A percentile compares a stretch with the other conserved stretches of the same genome.
phyloP scores from a whole-genome alignment of 257 asterid genomes.

The Solanum medicagineum region DNA sequence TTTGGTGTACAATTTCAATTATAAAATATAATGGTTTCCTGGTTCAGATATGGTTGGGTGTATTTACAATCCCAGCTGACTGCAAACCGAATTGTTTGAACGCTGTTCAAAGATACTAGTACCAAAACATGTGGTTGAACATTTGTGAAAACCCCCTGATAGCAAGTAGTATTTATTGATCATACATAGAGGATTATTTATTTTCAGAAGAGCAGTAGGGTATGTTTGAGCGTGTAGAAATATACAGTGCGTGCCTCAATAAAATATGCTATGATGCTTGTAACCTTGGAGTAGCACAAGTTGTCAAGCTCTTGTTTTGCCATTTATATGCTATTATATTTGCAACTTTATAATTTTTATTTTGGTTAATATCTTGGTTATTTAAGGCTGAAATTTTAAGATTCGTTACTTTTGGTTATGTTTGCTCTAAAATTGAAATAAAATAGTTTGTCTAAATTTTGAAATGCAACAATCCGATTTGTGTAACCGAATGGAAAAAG shows the following conservation, averaged over 20 bases:
- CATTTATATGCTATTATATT: background rate
- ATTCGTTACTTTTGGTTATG: background rate
- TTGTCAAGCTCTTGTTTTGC: background rate
- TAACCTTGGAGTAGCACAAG: background rate
- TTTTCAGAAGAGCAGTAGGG: background rate
- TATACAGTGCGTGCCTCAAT: background rate
- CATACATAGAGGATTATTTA: background rate
- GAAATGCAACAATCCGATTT: background rate
- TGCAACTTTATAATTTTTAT: background rate
- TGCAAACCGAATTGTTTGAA: background rate
- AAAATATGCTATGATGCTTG: background rate
- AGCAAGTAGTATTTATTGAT: background rate
- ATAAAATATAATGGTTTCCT: background rate
- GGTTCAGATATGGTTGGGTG: background rate
- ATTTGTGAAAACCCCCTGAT: background rate
- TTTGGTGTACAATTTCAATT: background rate
- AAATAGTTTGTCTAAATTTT: background rate
- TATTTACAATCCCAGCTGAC: background rate
- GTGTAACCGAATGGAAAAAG: background rate
- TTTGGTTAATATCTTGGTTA: background rate
- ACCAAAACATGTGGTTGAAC: background rate
- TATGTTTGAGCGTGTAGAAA: background rate
- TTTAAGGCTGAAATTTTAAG: background rate
- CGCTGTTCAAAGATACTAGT: background rate
- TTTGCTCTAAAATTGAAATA: background rate